Percentiles rank a stretch among this genome's conserved stretches.
These are phyloP conservation scores for Cynara cardunculus DNA, from an alignment of 129 eudicot genomes.

Conservation along the genomic window DNA sequence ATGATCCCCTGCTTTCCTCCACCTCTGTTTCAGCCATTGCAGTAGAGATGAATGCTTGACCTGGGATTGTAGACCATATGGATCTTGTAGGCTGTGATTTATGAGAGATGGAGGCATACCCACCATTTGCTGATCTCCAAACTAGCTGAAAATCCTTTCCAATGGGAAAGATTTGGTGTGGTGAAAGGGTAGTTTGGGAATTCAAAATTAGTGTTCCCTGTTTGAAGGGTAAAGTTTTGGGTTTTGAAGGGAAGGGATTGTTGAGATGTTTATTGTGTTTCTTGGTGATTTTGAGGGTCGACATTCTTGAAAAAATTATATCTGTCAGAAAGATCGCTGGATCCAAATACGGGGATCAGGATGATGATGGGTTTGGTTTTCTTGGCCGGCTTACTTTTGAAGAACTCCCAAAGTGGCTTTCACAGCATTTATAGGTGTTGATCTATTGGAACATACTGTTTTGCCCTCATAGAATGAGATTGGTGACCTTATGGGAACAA, in stretches of 20 bases:
- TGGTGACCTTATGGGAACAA: constrained; percentile 9
- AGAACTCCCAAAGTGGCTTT: constrained; percentile 10
- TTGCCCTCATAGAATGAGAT: constrained; percentile 22
- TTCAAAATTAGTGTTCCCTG: constrained; percentile 52
- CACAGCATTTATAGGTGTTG: constrained; percentile 17
- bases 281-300: constrained; percentile 62
- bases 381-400: neutral
- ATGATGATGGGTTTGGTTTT: constrained; percentile 1
- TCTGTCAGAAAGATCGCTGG: neutral
- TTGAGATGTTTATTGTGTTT: constrained; percentile 86
- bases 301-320: constrained; percentile 39
- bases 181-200: constrained; percentile 41
- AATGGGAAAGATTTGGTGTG: constrained; percentile 47
- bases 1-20: constrained; percentile 98
- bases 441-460: constrained; percentile 2
- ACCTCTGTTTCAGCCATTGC: constrained; percentile 89
- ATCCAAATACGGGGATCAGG: neutral
- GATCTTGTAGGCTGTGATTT: constrained; percentile 54
- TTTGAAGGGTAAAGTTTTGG: constrained; percentile 51
- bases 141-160: constrained; percentile 63
- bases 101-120: constrained; percentile 59
- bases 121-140: constrained; percentile 73
- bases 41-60: constrained; percentile 83
- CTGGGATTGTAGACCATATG: constrained; percentile 86
- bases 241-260: constrained; percentile 86